These are phyloP conservation scores for Gillenia trifoliata DNA, from an alignment of 306 rosid genomes.

Conservation along the genomic window DNA sequence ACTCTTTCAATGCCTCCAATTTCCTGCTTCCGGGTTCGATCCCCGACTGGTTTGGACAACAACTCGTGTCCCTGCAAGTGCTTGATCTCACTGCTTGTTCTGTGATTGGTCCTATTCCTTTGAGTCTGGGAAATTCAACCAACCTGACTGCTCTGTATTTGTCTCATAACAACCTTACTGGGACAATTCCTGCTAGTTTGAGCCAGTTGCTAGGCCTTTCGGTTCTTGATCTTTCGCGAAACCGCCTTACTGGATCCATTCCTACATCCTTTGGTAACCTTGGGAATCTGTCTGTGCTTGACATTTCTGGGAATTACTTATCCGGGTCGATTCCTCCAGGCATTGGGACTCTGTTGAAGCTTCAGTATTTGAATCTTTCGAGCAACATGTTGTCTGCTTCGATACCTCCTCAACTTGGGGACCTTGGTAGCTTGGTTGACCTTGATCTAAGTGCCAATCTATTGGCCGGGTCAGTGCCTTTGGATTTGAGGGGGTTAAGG, in stretches of 20 bases:
- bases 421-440: conserved; percentile 62
- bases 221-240: conserved; percentile 66
- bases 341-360: conserved; percentile 56
- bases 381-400: conserved; percentile 47
- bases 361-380: conserved; percentile 72
- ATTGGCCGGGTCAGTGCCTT: conserved; percentile 44
- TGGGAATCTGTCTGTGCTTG: conserved; percentile 56
- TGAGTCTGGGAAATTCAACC: conserved; percentile 56
- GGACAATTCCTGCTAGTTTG: conserved; percentile 50
- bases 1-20: conserved; percentile 75
- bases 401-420: conserved; percentile 57
- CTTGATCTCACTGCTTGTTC: conserved; percentile 89
- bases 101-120: conserved; percentile 56
- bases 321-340: conserved; percentile 45
- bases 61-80: conserved; percentile 36
- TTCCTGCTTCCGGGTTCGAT: conserved; percentile 66
- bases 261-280: conserved; percentile 48
- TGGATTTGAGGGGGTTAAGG: conserved; percentile 47
- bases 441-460: conserved; percentile 77
- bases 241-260: conserved; percentile 49
- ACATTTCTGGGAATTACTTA: conserved; percentile 59
- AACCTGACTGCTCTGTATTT: conserved; percentile 60
- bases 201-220: conserved; percentile 55
- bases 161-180: conserved; percentile 63
- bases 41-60: conserved; percentile 72